Evolutionary conservation across 2,329 filamentous ascomycete species (phyloP), one percentile per base, ranked within the genome.

Genomic region (Paecilomyces niveus): DNA sequence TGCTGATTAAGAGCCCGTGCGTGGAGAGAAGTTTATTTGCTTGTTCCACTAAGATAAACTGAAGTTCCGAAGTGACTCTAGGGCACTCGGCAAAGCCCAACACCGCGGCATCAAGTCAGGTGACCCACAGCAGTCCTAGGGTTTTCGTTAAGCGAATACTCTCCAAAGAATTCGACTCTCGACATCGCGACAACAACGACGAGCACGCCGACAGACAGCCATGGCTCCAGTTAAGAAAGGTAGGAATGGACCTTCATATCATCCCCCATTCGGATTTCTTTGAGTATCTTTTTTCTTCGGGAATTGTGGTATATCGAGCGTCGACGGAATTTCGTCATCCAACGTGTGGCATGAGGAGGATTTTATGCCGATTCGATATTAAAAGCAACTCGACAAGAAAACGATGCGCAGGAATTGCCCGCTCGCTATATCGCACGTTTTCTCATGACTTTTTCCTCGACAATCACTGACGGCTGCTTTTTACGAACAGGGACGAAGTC

Each of bases 401-500:
- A 70, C 63, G 54, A 60, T 35, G 21, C 50, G 50, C 50, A 15
- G 50, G 22, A 52, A n/a, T 52, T 58, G 56, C 57, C 55, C 61
- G 60, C 61, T 63, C 22, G 26, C 5, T 52, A 52, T 52, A 52
- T 52, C 24, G 29, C 26, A 29, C 15, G 8, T 9, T 26, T 11
- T 29, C 2, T 24, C 21, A 45, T 13, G 10, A 1, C 9, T 45
- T 26, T 52, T n/a, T 52, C 10, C 15, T 22, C 22, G 21, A 29
- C 22, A 29, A 24, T 5, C 22, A 22, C 50, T 52, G 50, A 52
- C 50, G 2, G 1, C 10, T 52, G 11, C 15, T 52, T 52, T 21
- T 9, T 56, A 59, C 57, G 52, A 55, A 60, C 59, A 33, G 61
- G 74, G 72, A 65, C 70, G 78, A 94, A 94, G 85, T 75, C 81